phyloP scores from a whole-genome alignment of 2,329 filamentous ascomycete species.

The Phialophora verrucosa region DNA sequence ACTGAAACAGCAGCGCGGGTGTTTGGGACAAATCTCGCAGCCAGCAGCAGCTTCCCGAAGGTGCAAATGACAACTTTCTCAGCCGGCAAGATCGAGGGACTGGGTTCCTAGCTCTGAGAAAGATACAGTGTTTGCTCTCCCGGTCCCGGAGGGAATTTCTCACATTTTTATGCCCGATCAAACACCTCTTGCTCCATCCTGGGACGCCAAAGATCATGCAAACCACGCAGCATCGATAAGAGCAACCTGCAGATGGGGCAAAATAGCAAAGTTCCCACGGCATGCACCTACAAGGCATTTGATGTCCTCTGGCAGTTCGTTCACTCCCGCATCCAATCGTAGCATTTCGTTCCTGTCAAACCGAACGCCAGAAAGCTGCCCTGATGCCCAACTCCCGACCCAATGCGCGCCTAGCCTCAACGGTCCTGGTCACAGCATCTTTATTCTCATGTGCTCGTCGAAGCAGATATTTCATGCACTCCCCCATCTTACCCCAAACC shows the following conservation, averaged over 20 bases:
- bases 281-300: neutral
- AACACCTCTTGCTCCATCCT: neutral
- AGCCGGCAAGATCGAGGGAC: conserved; percentile 14
- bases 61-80: conserved; percentile 3
- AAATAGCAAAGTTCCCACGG: neutral
- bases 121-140: conserved; percentile 28
- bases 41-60: conserved; percentile 34
- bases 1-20: conserved; percentile 4
- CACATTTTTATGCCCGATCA: conserved; percentile 25
- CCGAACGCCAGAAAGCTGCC: conserved; percentile 33
- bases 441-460: conserved; percentile 65
- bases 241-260: conserved; percentile 12
- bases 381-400: conserved; percentile 55
- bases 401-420: conserved; percentile 59
- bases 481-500: conserved; percentile 63
- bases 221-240: conserved; percentile 8
- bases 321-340: neutral
- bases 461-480: conserved; percentile 79
- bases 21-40: conserved; percentile 13
- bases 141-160: conserved; percentile 28
- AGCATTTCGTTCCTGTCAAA: neutral
- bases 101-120: conserved; percentile 15
- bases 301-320: neutral
- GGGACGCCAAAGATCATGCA: conserved; percentile 1
- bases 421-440: conserved; percentile 63